Evolutionary conservation across 1,284 basidiomycete species (phyloP).

Genomic region (Papiliotrema flavescens): DNA sequence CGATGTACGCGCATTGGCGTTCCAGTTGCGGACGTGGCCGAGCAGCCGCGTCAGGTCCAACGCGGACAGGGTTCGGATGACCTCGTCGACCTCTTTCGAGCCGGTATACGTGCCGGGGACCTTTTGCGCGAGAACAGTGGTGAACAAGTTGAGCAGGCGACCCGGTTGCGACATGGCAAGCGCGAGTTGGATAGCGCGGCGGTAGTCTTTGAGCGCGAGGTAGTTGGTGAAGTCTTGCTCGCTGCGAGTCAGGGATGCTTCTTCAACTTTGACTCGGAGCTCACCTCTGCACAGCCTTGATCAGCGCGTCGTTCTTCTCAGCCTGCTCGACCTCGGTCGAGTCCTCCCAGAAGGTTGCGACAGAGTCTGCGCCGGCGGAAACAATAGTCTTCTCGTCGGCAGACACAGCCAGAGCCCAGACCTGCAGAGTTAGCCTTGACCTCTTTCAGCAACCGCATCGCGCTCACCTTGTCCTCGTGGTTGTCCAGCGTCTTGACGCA

Average conservation of each 20-base stretch:
- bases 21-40: slow-evolving; percentile 86
- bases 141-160: slow-evolving; percentile 77
- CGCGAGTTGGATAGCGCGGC: slow-evolving; percentile 83
- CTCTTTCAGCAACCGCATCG: slow-evolving; percentile 1
- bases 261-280: slow-evolving; percentile 36
- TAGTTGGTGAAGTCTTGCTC: slow-evolving; percentile 96
- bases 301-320: slow-evolving; percentile 67
- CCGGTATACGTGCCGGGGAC: slow-evolving; percentile 55
- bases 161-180: slow-evolving; percentile 91
- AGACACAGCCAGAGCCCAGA: slow-evolving; percentile 86
- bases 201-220: slow-evolving; percentile 81
- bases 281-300: slow-evolving; percentile 71
- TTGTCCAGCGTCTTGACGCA: slow-evolving; percentile 88
- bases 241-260: slow-evolving; percentile 50
- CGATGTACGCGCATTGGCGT: slow-evolving; percentile 80
- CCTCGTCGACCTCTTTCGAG: slow-evolving; percentile 68
- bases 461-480: slow-evolving; percentile 89
- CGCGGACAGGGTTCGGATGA: slow-evolving; percentile 67
- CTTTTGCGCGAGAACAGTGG: slow-evolving; percentile 52
- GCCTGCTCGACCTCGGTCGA: slow-evolving; percentile 69
- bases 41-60: slow-evolving; percentile 77
- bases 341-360: slow-evolving; percentile 92
- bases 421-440: slow-evolving; percentile 45
- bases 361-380: slow-evolving; percentile 90
- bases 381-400: slow-evolving; percentile 74